Evolutionary conservation across 169 alveolate species (phyloP).

Genomic region (Cryptosporidium bovis): DNA sequence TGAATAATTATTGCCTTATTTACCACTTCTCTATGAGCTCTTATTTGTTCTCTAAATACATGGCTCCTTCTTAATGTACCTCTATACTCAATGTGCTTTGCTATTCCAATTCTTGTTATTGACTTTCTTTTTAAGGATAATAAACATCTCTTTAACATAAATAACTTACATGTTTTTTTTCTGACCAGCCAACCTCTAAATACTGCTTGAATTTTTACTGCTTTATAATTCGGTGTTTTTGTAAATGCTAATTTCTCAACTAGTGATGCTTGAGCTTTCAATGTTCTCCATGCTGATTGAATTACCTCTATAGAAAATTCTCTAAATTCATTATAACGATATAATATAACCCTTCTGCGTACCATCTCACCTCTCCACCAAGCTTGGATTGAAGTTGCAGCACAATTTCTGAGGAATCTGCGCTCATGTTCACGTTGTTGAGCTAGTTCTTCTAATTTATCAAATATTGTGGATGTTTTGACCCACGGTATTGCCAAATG

Average conservation of each 20-base stretch:
- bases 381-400: slow-evolving; percentile 70
- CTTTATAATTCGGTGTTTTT: slow-evolving; percentile 69
- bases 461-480: slow-evolving; percentile 69
- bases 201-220: slow-evolving; percentile 66
- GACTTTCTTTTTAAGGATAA: slow-evolving; percentile 55
- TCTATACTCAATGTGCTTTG: slow-evolving; percentile 72
- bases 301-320: slow-evolving; percentile 65
- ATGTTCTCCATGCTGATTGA: slow-evolving; percentile 74
- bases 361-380: slow-evolving; percentile 77
- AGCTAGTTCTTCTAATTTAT: slow-evolving; percentile 62
- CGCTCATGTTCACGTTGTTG: slow-evolving; percentile 68
- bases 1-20: slow-evolving; percentile 66
- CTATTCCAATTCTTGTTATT: slow-evolving; percentile 40
- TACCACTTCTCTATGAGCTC: slow-evolving; percentile 71
- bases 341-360: slow-evolving; percentile 42
- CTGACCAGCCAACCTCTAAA: slow-evolving; percentile 69
- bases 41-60: slow-evolving; percentile 68
- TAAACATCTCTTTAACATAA: slow-evolving; percentile 60
- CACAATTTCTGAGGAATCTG: slow-evolving; percentile 53
- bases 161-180: slow-evolving; percentile 41
- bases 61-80: slow-evolving; percentile 73
- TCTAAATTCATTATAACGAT: slow-evolving; percentile 59
- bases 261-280: slow-evolving; percentile 55
- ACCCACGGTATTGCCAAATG: slow-evolving; percentile 74
- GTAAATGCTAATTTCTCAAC: slow-evolving; percentile 73